These are phyloP conservation scores for Arctium minus DNA, from an alignment of 129 eudicot genomes.

Conservation along the genomic window DNA sequence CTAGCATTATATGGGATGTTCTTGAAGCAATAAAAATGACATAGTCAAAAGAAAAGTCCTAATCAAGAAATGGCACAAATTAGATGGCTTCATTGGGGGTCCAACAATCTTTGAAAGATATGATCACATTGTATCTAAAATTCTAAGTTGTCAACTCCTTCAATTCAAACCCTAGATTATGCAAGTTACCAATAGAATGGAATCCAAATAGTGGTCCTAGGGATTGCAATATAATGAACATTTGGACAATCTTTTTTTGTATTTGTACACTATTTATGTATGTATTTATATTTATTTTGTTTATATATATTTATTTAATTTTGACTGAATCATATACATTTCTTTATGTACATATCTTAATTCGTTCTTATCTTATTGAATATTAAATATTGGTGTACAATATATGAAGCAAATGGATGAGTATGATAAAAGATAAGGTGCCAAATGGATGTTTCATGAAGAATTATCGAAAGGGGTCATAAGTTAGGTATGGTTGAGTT, in stretches of 20 bases:
- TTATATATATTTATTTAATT: neutral
- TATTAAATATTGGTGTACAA: too few species aligned
- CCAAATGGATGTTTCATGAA: neutral
- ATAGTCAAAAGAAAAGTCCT: slow-evolving; percentile 33
- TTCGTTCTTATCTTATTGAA: neutral
- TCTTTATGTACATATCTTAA: neutral
- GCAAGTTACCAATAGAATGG: neutral
- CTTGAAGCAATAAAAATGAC: neutral
- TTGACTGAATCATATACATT: neutral
- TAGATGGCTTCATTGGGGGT: slow-evolving; percentile 32
- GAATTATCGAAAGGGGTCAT: neutral
- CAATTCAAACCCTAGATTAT: neutral
- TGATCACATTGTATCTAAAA: slow-evolving; percentile 8
- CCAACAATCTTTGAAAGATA: slow-evolving; percentile 36
- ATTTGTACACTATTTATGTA: neutral
- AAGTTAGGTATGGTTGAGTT: neutral
- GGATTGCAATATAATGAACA: neutral
- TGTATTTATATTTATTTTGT: neutral
- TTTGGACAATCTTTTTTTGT: neutral
- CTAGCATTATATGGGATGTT: slow-evolving; percentile 14
- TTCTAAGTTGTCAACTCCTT: slow-evolving; percentile 12
- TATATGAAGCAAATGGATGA: neutral
- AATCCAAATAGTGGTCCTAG: slow-evolving; percentile 1
- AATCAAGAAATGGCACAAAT: slow-evolving; percentile 29
- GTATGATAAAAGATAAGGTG: neutral